These are phyloP conservation scores for Tetradesmus obliquus DNA, from an alignment of 139 green algal genomes.

Conservation along the genomic window DNA sequence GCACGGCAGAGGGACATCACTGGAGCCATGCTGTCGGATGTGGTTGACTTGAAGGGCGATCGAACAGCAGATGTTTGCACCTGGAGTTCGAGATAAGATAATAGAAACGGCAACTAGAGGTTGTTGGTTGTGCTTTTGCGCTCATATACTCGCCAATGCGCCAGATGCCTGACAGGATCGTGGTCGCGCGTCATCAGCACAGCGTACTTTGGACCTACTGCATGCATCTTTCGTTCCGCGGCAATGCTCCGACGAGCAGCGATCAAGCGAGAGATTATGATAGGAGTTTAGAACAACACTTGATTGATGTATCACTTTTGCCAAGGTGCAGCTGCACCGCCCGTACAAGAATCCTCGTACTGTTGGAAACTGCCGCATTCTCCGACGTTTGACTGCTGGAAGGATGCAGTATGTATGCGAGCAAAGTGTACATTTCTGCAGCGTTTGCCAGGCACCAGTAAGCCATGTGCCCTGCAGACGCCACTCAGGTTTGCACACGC, in stretches of 20 bases:
- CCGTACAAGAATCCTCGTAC: neutral
- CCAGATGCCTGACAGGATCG: neutral
- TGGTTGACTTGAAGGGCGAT: neutral
- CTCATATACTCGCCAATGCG: neutral
- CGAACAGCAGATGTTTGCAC: neutral
- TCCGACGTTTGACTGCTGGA: neutral
- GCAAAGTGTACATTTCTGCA: too few species aligned
- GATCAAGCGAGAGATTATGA: too few species aligned
- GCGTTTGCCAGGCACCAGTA: too few species aligned
- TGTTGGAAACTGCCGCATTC: neutral
- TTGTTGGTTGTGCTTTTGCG: neutral
- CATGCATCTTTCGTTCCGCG: neutral
- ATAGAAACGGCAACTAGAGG: neutral
- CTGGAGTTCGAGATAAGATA: neutral
- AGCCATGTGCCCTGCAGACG: too few species aligned
- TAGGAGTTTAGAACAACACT: too few species aligned
- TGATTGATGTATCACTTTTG: too few species aligned
- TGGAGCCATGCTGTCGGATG: constrained; percentile 6
- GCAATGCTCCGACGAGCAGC: too few species aligned
- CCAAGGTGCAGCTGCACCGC: neutral
- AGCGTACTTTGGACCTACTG: neutral
- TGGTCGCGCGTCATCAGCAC: neutral
- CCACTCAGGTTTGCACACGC: too few species aligned
- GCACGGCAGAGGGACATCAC: constrained; percentile 4
- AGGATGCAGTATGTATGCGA: too few species aligned